Conservation (phyloP, 345 rosid species). For the Lenwebbia sp. region DNA sequence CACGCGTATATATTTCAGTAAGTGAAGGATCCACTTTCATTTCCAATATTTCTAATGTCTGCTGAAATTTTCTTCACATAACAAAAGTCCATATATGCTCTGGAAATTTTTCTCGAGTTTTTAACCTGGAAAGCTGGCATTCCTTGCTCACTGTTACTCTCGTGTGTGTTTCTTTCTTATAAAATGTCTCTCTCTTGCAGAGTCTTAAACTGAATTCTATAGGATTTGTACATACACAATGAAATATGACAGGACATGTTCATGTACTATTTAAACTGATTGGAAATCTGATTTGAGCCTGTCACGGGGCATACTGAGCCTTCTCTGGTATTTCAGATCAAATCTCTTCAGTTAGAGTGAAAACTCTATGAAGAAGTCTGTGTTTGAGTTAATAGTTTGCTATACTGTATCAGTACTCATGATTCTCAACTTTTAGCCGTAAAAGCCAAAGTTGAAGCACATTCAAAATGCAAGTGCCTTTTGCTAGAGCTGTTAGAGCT, state of each 20-base stretch:
- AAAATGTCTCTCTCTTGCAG: neutral
- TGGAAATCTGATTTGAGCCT: neutral
- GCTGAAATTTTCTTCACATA: neutral
- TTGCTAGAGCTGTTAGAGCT: neutral
- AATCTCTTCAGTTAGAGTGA: neutral
- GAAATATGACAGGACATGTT: neutral
- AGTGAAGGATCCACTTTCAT: conserved; percentile 10
- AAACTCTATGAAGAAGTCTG: neutral
- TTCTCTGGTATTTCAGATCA: neutral
- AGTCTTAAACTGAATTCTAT: neutral
- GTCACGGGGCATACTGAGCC: neutral
- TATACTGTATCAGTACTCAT: neutral
- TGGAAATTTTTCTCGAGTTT: neutral
- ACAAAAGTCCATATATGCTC: neutral
- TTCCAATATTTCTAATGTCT: neutral
- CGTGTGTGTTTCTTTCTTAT: neutral
- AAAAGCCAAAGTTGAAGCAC: neutral
- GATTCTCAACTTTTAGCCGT: neutral
- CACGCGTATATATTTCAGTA: conserved; percentile 77
- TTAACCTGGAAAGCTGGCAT: neutral
- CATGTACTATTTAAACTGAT: neutral
- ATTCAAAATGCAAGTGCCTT: neutral
- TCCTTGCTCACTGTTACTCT: neutral
- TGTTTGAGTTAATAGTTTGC: neutral
- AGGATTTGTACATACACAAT: neutral